A percentile compares a stretch with the other conserved stretches of the same genome.
Conservation (phyloP, 2,329 filamentous ascomycete genomes). For the Fusarium duplospermum region DNA sequence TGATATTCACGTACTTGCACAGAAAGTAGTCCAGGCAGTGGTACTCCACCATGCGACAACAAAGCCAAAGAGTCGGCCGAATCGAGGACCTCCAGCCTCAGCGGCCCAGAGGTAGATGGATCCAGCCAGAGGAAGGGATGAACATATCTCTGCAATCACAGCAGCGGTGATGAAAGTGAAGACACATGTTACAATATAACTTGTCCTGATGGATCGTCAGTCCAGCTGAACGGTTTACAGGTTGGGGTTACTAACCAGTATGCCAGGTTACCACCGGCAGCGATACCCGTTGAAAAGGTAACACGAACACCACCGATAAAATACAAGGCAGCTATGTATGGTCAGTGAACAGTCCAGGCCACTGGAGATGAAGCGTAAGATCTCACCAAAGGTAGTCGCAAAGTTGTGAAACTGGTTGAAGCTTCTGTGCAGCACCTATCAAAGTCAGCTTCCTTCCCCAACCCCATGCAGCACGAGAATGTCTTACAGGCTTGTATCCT, state of each 20-base stretch:
- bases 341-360: background rate
- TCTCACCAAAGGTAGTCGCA: conserved; percentile 66
- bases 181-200: conserved; percentile 68
- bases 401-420: conserved; percentile 70
- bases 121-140: conserved; percentile 67
- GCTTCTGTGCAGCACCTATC: conserved; percentile 65
- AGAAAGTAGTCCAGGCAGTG: conserved; percentile 71
- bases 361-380: background rate
- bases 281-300: conserved; percentile 72
- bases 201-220: conserved; percentile 58
- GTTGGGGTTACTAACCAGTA: conserved; percentile 61
- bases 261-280: conserved; percentile 69
- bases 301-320: conserved; percentile 70
- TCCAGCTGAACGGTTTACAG: background rate
- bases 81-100: conserved; percentile 66
- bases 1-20: conserved; percentile 54
- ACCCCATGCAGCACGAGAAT: background rate
- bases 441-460: background rate
- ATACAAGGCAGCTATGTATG: conserved; percentile 64
- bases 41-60: conserved; percentile 74
- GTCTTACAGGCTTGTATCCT: conserved; percentile 42
- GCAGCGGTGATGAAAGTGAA: conserved; percentile 72
- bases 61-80: conserved; percentile 67
- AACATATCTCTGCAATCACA: conserved; percentile 70
- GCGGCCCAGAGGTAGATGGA: conserved; percentile 73